Evolutionary conservation across 2,329 filamentous ascomycete genomes (phyloP).

Genomic region (Fusarium ambrosium): DNA sequence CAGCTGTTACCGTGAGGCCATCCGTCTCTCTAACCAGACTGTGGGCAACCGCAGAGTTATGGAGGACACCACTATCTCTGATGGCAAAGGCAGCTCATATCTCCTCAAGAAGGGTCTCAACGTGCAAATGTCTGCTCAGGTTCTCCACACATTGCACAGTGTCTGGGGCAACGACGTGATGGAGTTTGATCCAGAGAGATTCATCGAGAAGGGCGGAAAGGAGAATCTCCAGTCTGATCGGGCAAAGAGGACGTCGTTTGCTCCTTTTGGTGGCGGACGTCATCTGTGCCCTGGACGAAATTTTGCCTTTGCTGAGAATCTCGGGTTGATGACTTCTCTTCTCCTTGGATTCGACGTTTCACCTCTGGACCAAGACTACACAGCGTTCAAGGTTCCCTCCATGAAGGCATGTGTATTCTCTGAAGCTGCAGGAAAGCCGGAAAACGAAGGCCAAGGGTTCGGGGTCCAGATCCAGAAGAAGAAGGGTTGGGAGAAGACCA

Average conservation of each 20-base stretch:
- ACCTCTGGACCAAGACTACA: background rate
- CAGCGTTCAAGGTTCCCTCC: background rate
- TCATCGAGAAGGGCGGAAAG: slow-evolving; percentile 17
- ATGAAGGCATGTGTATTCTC: slow-evolving; percentile 1
- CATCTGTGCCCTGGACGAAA: slow-evolving; percentile 29
- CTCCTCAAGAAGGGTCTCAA: slow-evolving; percentile 34
- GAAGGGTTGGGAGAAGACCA: slow-evolving; percentile 19
- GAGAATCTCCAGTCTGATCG: slow-evolving; percentile 19
- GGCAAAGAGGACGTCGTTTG: slow-evolving; percentile 13
- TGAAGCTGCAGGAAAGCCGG: slow-evolving; percentile 22
- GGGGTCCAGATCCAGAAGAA: slow-evolving; percentile 25
- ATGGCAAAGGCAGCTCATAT: slow-evolving; percentile 26
- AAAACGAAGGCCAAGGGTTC: slow-evolving; percentile 16
- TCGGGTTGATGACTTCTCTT: slow-evolving; percentile 26
- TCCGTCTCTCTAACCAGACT: slow-evolving; percentile 23
- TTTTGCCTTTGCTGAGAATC: slow-evolving; percentile 35
- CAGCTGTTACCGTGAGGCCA: slow-evolving; percentile 24
- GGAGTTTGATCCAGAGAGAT: slow-evolving; percentile 26
- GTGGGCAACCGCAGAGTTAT: slow-evolving; percentile 27
- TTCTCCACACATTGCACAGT: slow-evolving; percentile 12
- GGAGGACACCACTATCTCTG: slow-evolving; percentile 27
- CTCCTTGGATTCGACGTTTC: slow-evolving; percentile 27
- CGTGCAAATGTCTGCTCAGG: slow-evolving; percentile 18
- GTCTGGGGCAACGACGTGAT: slow-evolving; percentile 27
- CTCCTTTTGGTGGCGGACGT: slow-evolving; percentile 29